Evolutionary conservation across 2,329 filamentous ascomycete genomes (phyloP).

Genomic region (Scedosporium boydii): DNA sequence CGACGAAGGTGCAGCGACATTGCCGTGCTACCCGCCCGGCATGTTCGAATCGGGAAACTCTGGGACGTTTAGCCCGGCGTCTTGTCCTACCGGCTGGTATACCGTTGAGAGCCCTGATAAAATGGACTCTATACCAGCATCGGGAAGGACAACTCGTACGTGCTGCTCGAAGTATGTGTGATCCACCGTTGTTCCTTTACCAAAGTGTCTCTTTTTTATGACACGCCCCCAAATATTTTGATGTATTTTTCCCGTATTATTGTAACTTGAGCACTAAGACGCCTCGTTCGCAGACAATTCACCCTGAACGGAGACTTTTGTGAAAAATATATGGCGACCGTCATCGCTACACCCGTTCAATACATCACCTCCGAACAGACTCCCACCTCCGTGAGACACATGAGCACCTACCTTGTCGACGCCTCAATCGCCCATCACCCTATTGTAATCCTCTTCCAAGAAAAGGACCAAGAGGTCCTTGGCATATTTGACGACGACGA

Average conservation of each 20-base stretch:
- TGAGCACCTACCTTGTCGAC: conserved; percentile 23
- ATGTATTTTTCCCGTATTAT: not conserved
- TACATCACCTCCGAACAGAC: conserved; percentile 25
- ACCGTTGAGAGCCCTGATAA: conserved; percentile 19
- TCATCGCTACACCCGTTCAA: conserved; percentile 24
- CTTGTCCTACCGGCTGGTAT: conserved; percentile 30
- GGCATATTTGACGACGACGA: conserved; percentile 22
- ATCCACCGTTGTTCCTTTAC: too few species aligned
- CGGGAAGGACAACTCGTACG: conserved; percentile 27
- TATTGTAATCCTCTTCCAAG: conserved; percentile 26
- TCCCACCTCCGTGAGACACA: conserved; percentile 9
- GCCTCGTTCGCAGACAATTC: conserved; percentile 20
- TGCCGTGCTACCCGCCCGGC: conserved; percentile 30
- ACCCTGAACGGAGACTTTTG: conserved; percentile 22
- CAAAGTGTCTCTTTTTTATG: not conserved
- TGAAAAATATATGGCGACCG: conserved; percentile 23
- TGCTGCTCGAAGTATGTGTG: conserved; percentile 30
- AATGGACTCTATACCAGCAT: conserved; percentile 16
- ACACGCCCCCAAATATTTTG: not conserved
- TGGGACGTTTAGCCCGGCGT: conserved; percentile 29
- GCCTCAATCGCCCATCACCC: conserved; percentile 27
- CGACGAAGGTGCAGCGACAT: conserved; percentile 22
- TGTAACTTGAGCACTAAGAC: not conserved
- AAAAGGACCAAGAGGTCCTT: conserved; percentile 23
- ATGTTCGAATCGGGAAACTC: conserved; percentile 27